phyloP scores from a whole-genome alignment of 805 yeast genomes.

The Yarrowia deformans region DNA sequence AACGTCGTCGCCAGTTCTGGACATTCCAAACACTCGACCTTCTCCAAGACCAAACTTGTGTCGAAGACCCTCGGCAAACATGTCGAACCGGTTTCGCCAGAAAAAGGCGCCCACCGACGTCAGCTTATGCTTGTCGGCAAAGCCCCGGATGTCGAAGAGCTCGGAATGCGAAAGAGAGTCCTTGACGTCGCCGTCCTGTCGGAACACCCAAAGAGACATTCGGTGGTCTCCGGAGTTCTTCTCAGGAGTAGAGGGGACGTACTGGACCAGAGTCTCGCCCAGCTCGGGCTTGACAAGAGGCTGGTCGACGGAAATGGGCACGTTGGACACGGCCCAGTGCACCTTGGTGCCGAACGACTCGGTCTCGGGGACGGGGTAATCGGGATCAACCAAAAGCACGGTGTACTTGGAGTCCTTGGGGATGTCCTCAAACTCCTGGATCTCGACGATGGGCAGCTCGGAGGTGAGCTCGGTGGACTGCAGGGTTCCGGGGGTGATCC shows the following conservation, averaged over 20 bases:
- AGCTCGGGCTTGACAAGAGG: conserved; percentile 44
- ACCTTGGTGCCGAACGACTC: conserved; percentile 76
- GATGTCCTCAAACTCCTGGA: conserved; percentile 71
- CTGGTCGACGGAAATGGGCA: conserved; percentile 61
- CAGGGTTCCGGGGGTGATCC: conserved; percentile 80
- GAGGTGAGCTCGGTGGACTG: conserved; percentile 76
- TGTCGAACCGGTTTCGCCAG: conserved; percentile 87
- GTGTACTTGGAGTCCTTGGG: conserved; percentile 68
- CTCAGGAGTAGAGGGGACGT: conserved; percentile 87
- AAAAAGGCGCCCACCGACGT: conserved; percentile 89
- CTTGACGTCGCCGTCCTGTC: conserved; percentile 58
- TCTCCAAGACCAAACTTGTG: conserved; percentile 71
- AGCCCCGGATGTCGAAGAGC: conserved; percentile 74
- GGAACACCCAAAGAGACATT: conserved; percentile 87
- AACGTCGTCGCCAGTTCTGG: conserved; percentile 36
- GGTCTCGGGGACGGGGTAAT: conserved; percentile 75
- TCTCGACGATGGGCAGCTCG: conserved; percentile 76
- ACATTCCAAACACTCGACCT: conserved; percentile 66
- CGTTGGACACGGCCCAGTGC: conserved; percentile 78
- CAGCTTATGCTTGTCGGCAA: conserved; percentile 63
- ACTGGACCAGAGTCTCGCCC: conserved; percentile 61
- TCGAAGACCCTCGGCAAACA: conserved; percentile 72
- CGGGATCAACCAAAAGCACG: conserved; percentile 86
- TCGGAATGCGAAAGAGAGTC: conserved; percentile 51
- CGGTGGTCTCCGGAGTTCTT: conserved; percentile 85